Evolutionary conservation across 192 early-diverging fungal genomes (phyloP), one percentile per base, ranked within the genome.

Genomic region (Podila clonocystis): DNA sequence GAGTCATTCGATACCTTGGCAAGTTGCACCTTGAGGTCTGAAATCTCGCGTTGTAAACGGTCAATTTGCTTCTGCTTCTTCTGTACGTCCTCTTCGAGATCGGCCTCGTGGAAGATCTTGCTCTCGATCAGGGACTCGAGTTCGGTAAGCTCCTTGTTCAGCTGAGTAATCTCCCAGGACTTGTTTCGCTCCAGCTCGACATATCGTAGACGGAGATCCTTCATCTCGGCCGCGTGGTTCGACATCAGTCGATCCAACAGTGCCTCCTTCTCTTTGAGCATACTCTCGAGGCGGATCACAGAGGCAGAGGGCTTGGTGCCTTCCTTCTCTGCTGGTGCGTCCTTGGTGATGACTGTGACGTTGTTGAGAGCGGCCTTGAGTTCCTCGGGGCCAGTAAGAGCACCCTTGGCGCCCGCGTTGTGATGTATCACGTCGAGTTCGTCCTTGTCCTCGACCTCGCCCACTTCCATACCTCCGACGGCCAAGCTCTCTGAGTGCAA

Each of bases 51-150:
- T 45, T 78, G 75, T 13, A 88, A 74, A 20, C 77, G 77, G 26
- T 76, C 83, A 12, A 79, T 72, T 24, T 79, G 68, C 59, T 84
- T 83, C 55, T 82, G 82, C 50, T 90, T 87, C 19, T 66, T 55
- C 61, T 88, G 83, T 17, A 90, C 64, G 13, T 85, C 82, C 59
- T 92, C 88, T 67, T 90, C 91, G 4, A 93, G 75, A 64, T 94
- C 93, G 0, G 87, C 84, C 41, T 94, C 92, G 63, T 85, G 86
- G 76, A 94, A 94, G 33, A 91, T 88, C 73, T 91, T 93, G 77
- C 90, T 90, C 66, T 94, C 93, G 45, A 93, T 87, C 63, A 94
- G 63, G 24, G 88, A 84, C 65, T 93, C 93, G 36, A 93, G 70
- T 36, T 86, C 88, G 3, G 88, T 86, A 15, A 94, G 75, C 62